These are phyloP conservation scores for Penicillium argentinense DNA, from an alignment of 495 filamentous ascomycete genomes.

Conservation along the genomic window DNA sequence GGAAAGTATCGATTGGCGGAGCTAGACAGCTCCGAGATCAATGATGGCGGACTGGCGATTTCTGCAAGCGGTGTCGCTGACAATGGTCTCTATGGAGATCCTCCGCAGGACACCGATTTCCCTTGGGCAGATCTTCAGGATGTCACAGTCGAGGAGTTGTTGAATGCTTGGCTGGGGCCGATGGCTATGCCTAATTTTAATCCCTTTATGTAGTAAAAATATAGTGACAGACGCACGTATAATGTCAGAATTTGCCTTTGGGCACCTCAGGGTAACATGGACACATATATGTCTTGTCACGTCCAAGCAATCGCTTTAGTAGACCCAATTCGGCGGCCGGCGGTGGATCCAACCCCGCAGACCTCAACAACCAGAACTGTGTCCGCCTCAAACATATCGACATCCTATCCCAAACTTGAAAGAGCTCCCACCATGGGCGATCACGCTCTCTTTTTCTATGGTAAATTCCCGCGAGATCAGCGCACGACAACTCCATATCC, in stretches of 20 bases:
- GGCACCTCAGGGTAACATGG: too few relatives aligned
- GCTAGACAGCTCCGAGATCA: slow-evolving; percentile 8
- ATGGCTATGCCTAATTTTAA: slow-evolving; percentile 8
- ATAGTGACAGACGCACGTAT: too few relatives aligned
- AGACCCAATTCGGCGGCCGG: too few relatives aligned
- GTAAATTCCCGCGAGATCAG: slow-evolving; percentile 33
- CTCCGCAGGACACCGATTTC: slow-evolving; percentile 7
- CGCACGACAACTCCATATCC: neutral
- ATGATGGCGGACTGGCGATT: slow-evolving; percentile 7
- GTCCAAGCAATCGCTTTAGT: too few relatives aligned
- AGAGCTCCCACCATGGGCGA: slow-evolving; percentile 39
- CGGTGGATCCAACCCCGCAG: slow-evolving; percentile 11
- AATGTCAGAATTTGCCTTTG: too few relatives aligned
- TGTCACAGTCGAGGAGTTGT: slow-evolving; percentile 17
- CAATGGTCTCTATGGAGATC: slow-evolving; percentile 3
- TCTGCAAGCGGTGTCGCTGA: slow-evolving; percentile 9
- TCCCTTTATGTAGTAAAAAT: slow-evolving; percentile 10
- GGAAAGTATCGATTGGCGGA: slow-evolving; percentile 13
- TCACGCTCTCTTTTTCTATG: slow-evolving; percentile 58
- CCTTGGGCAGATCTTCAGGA: slow-evolving; percentile 15
- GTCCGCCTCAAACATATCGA: too few relatives aligned
- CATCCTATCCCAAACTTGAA: neutral
- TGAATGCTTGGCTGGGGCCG: slow-evolving; percentile 12
- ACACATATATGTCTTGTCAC: too few relatives aligned
- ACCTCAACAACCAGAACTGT: neutral